These are phyloP conservation scores for Aurinia saxatilis DNA, from an alignment of 345 rosid species.

Conservation along the genomic window DNA sequence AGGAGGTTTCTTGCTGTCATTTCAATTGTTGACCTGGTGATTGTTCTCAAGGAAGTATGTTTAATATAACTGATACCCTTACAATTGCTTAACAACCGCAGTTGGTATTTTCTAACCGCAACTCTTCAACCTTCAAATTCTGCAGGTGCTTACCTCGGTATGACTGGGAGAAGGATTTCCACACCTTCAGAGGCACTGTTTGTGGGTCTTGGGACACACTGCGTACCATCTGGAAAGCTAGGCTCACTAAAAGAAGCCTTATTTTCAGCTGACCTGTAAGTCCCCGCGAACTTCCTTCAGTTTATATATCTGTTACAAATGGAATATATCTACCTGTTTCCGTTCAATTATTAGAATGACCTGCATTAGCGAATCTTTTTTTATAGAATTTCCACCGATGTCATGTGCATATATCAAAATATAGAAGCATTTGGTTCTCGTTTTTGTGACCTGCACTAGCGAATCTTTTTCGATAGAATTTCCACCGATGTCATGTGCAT, in stretches of 20 bases:
- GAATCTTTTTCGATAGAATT: not conserved
- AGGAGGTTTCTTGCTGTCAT: not conserved
- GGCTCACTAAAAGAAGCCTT: conserved; percentile 63
- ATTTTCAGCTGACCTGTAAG: conserved; percentile 55
- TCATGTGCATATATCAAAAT: not conserved
- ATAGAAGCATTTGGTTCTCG: not conserved
- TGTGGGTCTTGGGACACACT: conserved; percentile 81
- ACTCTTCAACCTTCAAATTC: not conserved
- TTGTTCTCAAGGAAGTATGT: not conserved
- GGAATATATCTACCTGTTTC: not conserved
- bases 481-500: not conserved
- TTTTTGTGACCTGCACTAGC: not conserved
- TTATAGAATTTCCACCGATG: not conserved
- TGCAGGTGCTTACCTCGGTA: conserved; percentile 85
- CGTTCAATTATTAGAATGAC: not conserved
- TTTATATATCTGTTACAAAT: not conserved
- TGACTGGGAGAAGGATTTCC: conserved; percentile 84
- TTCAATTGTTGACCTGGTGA: not conserved
- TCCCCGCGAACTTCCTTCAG: not conserved
- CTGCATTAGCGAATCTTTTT: not conserved
- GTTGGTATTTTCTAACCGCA: not conserved
- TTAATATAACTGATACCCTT: not conserved
- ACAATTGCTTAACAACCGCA: not conserved
- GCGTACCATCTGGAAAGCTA: conserved; percentile 64
- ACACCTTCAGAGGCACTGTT: conserved; percentile 83